A percentile compares a stretch with the other conserved stretches of the same genome.
These are phyloP conservation scores for Parasarocladium wereldwijsianum DNA, from an alignment of 2,329 filamentous ascomycete species.

Conservation along the genomic window DNA sequence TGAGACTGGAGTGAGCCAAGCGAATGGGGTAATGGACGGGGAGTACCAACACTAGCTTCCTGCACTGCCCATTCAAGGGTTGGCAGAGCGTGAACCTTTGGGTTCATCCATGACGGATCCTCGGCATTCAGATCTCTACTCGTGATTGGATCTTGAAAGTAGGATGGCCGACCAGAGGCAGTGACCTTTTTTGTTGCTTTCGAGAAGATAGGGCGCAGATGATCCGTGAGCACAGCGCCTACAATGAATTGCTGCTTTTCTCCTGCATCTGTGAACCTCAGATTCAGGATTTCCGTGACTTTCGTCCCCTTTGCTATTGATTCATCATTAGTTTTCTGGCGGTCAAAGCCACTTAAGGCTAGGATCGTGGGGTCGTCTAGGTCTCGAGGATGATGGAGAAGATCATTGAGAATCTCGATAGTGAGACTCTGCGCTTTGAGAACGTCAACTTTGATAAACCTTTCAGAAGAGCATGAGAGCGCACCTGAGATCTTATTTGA, in stretches of 20 bases:
- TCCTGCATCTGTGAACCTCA: too few species aligned
- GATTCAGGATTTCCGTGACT: too few species aligned
- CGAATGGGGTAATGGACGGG: neutral
- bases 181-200: constrained; percentile 30
- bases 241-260: constrained; percentile 36
- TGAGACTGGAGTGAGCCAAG: neutral
- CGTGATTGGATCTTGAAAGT: constrained; percentile 10
- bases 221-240: constrained; percentile 42
- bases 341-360: too few species aligned
- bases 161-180: constrained; percentile 14
- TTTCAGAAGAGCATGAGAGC: too few species aligned
- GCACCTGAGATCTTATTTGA: too few species aligned
- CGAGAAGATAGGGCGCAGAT: constrained; percentile 54
- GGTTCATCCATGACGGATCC: constrained; percentile 11
- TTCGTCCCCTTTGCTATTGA: too few species aligned
- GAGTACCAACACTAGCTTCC: constrained; percentile 28
- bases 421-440: too few species aligned
- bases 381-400: too few species aligned
- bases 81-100: constrained; percentile 9
- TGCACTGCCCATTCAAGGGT: constrained; percentile 39
- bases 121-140: constrained; percentile 2
- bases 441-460: too few species aligned
- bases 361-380: too few species aligned
- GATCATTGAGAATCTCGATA: too few species aligned
- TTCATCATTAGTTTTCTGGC: too few species aligned